phyloP scores from a whole-genome alignment of 345 rosid species.

The Populus deltoides region DNA sequence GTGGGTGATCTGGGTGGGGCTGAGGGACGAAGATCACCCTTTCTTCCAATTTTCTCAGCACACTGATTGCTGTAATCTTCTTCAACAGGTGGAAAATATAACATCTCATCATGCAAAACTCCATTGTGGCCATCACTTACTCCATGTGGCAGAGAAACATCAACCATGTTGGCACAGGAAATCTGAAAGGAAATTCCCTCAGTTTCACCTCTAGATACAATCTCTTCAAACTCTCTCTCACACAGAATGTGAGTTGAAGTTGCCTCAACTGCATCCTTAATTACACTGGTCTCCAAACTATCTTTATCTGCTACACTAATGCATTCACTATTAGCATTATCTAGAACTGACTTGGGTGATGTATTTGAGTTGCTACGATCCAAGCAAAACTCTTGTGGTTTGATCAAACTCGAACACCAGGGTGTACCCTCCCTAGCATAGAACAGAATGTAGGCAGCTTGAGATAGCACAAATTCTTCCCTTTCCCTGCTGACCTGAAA shows the following conservation, averaged over 20 bases:
- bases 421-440: constrained; percentile 68
- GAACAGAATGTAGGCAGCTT: constrained; percentile 74
- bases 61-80: constrained; percentile 16
- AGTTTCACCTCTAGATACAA: constrained; percentile 5
- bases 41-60: constrained; percentile 14
- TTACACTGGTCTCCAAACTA: constrained; percentile 20
- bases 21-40: constrained; percentile 21
- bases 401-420: constrained; percentile 63
- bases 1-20: constrained; percentile 27
- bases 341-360: constrained; percentile 82
- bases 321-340: constrained; percentile 34
- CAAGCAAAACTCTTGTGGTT: constrained; percentile 28
- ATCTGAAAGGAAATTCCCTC: constrained; percentile 10
- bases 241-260: constrained; percentile 13
- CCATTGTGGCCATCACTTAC: constrained; percentile 14
- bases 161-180: constrained; percentile 1
- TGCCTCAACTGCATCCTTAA: constrained; percentile 21
- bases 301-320: constrained; percentile 17
- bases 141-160: constrained; percentile 21
- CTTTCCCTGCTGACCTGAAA: constrained; percentile 55
- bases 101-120: constrained; percentile 7
- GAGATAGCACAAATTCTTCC: constrained; percentile 59
- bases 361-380: constrained; percentile 26
- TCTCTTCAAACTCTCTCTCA: constrained; percentile 14
- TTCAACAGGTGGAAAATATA: constrained; percentile 13